These are phyloP conservation scores for Centella asiatica DNA, from an alignment of 129 eudicot species.

Conservation along the genomic window DNA sequence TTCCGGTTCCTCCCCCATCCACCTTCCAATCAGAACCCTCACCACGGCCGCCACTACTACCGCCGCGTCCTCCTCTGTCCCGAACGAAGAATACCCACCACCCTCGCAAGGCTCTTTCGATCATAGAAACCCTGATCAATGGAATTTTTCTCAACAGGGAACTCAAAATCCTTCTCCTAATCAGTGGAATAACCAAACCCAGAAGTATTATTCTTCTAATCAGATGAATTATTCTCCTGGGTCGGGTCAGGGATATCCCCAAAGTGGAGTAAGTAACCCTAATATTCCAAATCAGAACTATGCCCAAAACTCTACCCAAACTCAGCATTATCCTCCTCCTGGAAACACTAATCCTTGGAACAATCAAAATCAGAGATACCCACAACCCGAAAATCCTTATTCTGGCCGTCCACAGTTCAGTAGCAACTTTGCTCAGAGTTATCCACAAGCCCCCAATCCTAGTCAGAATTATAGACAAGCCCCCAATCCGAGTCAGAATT, in stretches of 20 bases:
- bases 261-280: background rate
- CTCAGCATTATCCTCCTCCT: background rate
- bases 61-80: background rate
- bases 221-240: background rate
- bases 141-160: no score
- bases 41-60: background rate
- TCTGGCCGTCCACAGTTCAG: no score
- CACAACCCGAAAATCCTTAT: background rate
- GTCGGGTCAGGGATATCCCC: background rate
- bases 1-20: background rate
- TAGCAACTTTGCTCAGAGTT: no score
- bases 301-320: background rate
- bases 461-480: no score
- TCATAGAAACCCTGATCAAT: background rate
- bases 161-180: background rate
- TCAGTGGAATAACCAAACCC: background rate
- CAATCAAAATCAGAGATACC: constrained; percentile 7
- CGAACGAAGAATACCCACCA: background rate
- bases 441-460: background rate
- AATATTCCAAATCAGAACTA: background rate
- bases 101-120: background rate
- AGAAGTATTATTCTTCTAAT: background rate
- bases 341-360: constrained; percentile 1
- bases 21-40: background rate
- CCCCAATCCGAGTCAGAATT: background rate